Percentiles rank a stretch among this genome's conserved stretches.
Conservation (phyloP, 164 flowering plant genomes). For the Chimonanthus praecox region DNA sequence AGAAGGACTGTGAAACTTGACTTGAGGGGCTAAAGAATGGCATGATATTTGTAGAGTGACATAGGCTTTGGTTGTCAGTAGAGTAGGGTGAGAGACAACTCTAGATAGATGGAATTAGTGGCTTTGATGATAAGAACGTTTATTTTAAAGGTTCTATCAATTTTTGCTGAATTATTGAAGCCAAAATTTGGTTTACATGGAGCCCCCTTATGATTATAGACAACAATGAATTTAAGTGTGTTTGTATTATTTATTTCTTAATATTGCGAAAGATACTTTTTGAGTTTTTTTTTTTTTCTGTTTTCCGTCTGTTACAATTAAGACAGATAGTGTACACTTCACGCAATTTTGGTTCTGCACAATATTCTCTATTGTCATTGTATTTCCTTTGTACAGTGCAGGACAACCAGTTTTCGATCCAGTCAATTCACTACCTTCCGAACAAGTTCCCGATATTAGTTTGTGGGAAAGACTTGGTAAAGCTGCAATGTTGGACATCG, state of each 20-base stretch:
- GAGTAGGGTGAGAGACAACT: too few relatives aligned
- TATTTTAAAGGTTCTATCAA: too few relatives aligned
- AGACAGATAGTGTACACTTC: neutral
- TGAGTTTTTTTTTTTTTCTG: too few relatives aligned
- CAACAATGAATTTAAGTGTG: neutral
- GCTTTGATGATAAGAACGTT: too few relatives aligned
- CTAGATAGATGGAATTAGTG: too few relatives aligned
- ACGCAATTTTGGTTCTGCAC: neutral
- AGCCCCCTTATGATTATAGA: neutral
- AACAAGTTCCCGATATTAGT: conserved; percentile 56
- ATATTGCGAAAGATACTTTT: neutral
- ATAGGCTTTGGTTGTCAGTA: too few relatives aligned
- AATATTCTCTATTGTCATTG: neutral
- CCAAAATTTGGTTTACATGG: neutral
- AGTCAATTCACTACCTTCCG: conserved; percentile 27
- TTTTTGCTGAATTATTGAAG: too few relatives aligned
- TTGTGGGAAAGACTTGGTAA: conserved; percentile 92
- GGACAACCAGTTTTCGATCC: conserved; percentile 39
- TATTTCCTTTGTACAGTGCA: conserved; percentile 34
- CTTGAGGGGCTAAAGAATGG: too few relatives aligned
- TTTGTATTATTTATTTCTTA: neutral
- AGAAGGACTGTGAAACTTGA: too few relatives aligned
- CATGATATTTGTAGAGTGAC: too few relatives aligned
- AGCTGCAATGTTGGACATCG: conserved; percentile 69
- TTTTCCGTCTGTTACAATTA: too few relatives aligned